A percentile compares a stretch with the other conserved stretches of the same genome.
phyloP scores from a whole-genome alignment of 202 grass and related monocot genomes.

The Zoysia matrella region DNA sequence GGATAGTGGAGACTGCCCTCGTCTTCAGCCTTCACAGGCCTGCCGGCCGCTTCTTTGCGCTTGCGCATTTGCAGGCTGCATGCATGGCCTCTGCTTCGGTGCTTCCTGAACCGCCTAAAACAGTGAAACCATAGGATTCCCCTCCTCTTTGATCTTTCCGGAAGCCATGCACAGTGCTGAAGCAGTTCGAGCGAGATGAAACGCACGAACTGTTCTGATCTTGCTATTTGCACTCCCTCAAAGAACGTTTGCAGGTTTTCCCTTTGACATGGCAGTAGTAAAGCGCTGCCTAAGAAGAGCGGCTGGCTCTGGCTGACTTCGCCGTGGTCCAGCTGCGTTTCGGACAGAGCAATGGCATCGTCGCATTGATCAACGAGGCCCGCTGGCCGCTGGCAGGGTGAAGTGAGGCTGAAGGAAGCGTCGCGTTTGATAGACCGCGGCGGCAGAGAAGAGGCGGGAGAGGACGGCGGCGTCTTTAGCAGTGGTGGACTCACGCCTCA shows the following conservation, averaged over 20 bases:
- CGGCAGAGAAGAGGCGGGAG: not conserved
- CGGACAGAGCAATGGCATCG: not conserved
- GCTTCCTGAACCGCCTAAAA: not conserved
- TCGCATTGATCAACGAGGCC: not conserved
- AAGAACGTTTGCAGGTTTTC: slow-evolving; percentile 23
- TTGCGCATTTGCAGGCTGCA: not conserved
- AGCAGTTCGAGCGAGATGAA: not conserved
- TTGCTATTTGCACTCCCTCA: slow-evolving; percentile 12
- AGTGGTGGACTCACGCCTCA: slow-evolving; percentile 13
- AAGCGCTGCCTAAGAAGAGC: not conserved
- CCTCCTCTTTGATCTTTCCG: not conserved
- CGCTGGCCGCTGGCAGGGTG: not conserved
- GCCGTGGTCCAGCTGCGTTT: not conserved
- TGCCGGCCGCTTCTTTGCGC: not conserved
- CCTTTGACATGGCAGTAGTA: not conserved
- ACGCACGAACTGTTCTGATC: not conserved
- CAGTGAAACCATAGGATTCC: not conserved
- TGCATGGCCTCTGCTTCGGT: not conserved
- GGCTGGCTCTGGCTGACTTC: not conserved
- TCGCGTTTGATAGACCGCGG: not conserved
- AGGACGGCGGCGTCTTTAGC: slow-evolving; percentile 20
- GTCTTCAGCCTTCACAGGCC: not conserved
- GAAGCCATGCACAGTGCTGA: not conserved
- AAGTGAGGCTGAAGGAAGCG: slow-evolving; percentile 27
- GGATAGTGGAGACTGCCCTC: not conserved